Percentiles rank a stretch among this genome's conserved stretches.
Conservation (phyloP, 2,329 filamentous ascomycete species). For the Cladosporium sp. region DNA sequence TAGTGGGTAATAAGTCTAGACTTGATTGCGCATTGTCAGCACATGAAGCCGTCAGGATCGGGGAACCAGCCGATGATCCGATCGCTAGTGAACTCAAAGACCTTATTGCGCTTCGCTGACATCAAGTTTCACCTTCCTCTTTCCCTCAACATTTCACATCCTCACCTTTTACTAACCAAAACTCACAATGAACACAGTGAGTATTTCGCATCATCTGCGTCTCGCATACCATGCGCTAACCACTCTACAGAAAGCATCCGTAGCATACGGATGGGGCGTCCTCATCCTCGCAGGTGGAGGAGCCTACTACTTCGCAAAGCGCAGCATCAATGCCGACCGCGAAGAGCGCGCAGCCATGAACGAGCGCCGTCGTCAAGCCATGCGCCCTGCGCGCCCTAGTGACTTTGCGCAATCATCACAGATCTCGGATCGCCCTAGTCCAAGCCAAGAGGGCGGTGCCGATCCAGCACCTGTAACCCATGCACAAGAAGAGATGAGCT, state of each 20-base stretch:
- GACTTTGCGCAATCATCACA: neutral
- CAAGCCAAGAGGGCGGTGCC: slow-evolving; percentile 6
- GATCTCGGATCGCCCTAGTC: slow-evolving; percentile 48
- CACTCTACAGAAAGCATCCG: slow-evolving; percentile 20
- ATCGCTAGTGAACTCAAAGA: slow-evolving; percentile 5
- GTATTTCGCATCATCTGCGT: neutral
- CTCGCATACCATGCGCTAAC: neutral
- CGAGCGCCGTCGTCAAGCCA: slow-evolving; percentile 50
- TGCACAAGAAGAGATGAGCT: slow-evolving; percentile 63
- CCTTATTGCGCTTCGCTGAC: neutral
- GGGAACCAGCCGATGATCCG: neutral
- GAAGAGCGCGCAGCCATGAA: slow-evolving; percentile 65
- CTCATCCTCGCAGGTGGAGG: slow-evolving; percentile 83
- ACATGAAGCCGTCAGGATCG: neutral
- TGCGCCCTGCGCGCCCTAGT: neutral
- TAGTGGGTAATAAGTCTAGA: neutral
- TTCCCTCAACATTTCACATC: neutral
- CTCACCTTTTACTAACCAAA: neutral
- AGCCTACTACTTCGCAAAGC: slow-evolving; percentile 95
- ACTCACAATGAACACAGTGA: slow-evolving; percentile 26
- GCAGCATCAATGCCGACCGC: slow-evolving; percentile 87
- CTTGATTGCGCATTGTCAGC: neutral
- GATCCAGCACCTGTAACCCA: slow-evolving; percentile 87
- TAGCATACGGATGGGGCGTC: slow-evolving; percentile 81
- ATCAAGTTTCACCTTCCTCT: slow-evolving; percentile 1